Base-by-base conservation (phyloP, 1,284 basidiomycete genomes). In the Inonotus obliquus region DNA sequence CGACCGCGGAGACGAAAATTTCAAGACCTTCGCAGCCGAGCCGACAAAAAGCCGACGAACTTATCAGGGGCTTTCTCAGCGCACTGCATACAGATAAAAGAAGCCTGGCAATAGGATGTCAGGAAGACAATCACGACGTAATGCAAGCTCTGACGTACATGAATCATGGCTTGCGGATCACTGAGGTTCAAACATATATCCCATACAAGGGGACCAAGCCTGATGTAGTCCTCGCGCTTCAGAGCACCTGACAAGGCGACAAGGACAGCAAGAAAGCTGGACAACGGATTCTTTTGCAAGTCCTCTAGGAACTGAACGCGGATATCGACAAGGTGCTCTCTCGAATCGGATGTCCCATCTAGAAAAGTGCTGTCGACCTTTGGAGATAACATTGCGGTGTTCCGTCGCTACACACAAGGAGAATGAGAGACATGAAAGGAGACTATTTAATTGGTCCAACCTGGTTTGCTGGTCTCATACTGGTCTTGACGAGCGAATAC, bases 61-160 rank as follows among this genome's bases (percentile, higher is more conserved):
- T 81, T 77, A 27, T 73, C 62, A 0, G 82, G 75, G 0, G 72
- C 74, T 70, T 82, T 88, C 70, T 91, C 88, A 0, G 85, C 86
- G 66, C 82, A 83, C 72, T 87, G 85, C 86, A 89, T 89, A 38
- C 84, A 66, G 29, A 90, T 72, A 68, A 87, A 89, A 63, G 81
- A 85, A 9, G 82, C 78, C 87, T 90, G 62, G 41, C 32, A 13
- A 39, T 49, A 44, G 39, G 29, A 11, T 35, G 19, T 44, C 17
- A 44, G 41, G 41, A 44, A 44, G 19, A 44, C 19, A 21, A 2
- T 6, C 17, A n/a, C 17, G 17, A 44, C 6, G 7, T 17, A 17
- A 44, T n/a, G 41, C 11, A 6, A 2, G 17, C 41, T 21, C 11
- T 21, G 23, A 74, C 81, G 59, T 64, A 88, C 87, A 25, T 85